Evolutionary conservation across 1,139 yeast genomes (phyloP), one percentile per base, ranked within the genome.

Genomic region (Candida albicans): DNA sequence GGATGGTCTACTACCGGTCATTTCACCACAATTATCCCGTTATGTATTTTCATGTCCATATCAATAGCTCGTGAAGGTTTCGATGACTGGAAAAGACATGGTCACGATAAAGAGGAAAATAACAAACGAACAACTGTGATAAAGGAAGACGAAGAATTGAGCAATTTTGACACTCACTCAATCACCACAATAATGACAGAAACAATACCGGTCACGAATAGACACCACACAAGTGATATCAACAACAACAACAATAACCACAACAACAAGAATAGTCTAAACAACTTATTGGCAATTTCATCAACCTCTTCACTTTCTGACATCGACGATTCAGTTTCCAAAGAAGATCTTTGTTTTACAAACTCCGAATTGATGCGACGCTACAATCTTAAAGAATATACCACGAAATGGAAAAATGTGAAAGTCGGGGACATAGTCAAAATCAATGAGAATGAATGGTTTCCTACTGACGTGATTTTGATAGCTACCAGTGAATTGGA

Each of bases 1-100:
- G 82, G 91, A 1, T 93, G 97, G 97, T 89, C 97, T 2, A 90
- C 99, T 2, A 93, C 99, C 0, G 99, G 98, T 48, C 86, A 89
- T n/a, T 89, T 82, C 61, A 93, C 98, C 2, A 93, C 99, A 1
- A 91, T 93, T 54, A 75, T 91, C 33, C 99, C 99, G 1, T 72
- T 93, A 46, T 67, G 85, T 60, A 78, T 93, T 8, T 93, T 95
- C 62, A 87, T 95, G 67, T 75, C 89, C n/a, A 87, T 93, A 26
- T 88, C 98, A 0, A 90, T 93, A 65, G 81, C 85, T 9, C 77
- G 99, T 54, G 99, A 95, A 66, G 99, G 95, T 0, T 89, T 76
- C 60, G 99, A 93, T 62, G 99, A 93, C 64, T 83, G 87, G 77
- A 78, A 87, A 57, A 76, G 99, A 51, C 97, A 90, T 62, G 74